Evolutionary conservation across 345 rosid species (phyloP), one percentile per base, ranked within the genome.

Genomic region (Hypericum perforatum): DNA sequence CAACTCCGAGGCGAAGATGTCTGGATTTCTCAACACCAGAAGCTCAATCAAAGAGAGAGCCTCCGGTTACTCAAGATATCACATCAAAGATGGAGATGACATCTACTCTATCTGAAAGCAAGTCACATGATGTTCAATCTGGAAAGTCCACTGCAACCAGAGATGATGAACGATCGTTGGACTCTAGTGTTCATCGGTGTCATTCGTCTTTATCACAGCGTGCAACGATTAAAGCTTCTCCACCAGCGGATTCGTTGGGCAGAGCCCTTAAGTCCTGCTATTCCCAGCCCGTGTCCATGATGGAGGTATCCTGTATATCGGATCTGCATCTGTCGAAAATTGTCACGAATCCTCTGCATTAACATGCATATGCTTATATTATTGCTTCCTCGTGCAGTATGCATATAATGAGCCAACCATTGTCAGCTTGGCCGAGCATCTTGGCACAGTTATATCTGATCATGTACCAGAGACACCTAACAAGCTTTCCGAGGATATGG

Each of bases 401-500:
- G 77, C 84, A 12, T 84, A 79, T 61, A 85, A 75, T 57, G 69
- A 76, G 57, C 54, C 96, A 12, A 85, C 75, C 60, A 49, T 92
- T 53, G 75, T 92, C 64, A 92, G 97, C 70, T 69, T 92, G 63
- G 98, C 97, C 6, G 95, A 92, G 76, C 92, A 85, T 76, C 89
- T 92, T 0, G 98, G 98, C 5, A 85, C 94, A 39, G 71, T 78
- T 14, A 76, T 85, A 50, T 88, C 94, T 7, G 98, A 92, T 70
- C 98, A 92, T 56, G 77, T 88, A 65, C 88, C 85, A 49, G 94
- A 85, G 65, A 76, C 89, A 16, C 91, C 97, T 11, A 88, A 85
- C 85, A 85, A 78, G 73, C 72, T 92, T 46, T 80, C 97, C n/a
- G 95, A 92, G 76, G 97, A 85, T 58, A 92, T 92, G 96, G 61